Base-by-base conservation (phyloP, 495 filamentous ascomycete genomes). In the Aspergillus ostianus region DNA sequence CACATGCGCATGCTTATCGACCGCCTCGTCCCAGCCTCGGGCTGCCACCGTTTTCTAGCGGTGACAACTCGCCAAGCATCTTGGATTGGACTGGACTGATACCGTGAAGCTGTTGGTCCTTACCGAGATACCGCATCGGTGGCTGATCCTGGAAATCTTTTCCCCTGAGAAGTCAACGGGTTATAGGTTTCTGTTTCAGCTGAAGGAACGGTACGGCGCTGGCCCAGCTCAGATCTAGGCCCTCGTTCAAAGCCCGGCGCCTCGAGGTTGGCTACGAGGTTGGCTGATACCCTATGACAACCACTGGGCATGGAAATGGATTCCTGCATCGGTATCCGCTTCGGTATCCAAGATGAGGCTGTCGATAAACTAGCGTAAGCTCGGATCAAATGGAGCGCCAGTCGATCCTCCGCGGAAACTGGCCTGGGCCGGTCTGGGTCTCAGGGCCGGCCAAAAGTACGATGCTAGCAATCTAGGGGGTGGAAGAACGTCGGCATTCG, bases 291-390 rank as follows among this genome's bases (percentile, higher is more conserved):
- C 12, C 36, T 41, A 41, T 17, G 36, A 17, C 36, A 41, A 17
- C 10, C 13, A 41, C 15, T 46, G 52, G 12, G 45, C 23, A 32
- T 23, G n/a, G 20, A 21, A 19, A 44, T 17, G 36, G 13, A 10
- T 53, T 53, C 27, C 19, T 53, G 51, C 30, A 23, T 3, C 41
- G 15, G 51, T 52, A 13, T 41, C 36, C 47, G 51, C 30, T 20
- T 21, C 41, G 15, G 51, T 52, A 41, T 41, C 36, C 47, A 47
- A 46, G 47, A 26, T 51, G 47, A 51, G 23, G 49, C 57, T 41
- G 58, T 54, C 48, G 53, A 61, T 51, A 51, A 61, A 46, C 58
- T 56, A 61, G 53, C 50, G 53, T 55, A 56, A 52, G 53, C 59
- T 60, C 47, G 45, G 47, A 61, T 55, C 32, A 30, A 47, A 51